phyloP scores from a whole-genome alignment of 768 basidiomycete species.

The Calocybe indica region DNA sequence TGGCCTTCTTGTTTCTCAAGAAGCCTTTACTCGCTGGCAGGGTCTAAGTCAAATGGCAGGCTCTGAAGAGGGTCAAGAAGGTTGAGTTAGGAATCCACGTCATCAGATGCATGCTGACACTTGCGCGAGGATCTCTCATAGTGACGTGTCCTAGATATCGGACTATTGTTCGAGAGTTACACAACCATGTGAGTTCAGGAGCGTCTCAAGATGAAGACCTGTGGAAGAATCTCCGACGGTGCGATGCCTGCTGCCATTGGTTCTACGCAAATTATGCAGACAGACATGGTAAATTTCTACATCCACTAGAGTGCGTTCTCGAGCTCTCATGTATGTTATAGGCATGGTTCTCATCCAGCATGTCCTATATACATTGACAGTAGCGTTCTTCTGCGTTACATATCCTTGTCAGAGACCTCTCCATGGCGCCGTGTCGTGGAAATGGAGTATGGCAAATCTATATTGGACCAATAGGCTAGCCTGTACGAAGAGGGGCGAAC shows the following conservation, averaged over 20 bases:
- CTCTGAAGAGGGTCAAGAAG: conserved; percentile 56
- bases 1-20: conserved; percentile 58
- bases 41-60: conserved; percentile 70
- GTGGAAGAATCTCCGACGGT: conserved; percentile 71
- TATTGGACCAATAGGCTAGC: no score
- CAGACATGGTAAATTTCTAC: conserved; percentile 63
- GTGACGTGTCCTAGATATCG: conserved; percentile 66
- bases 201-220: conserved; percentile 46
- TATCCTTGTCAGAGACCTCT: conserved; percentile 49
- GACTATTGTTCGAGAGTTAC: conserved; percentile 73
- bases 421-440: conserved; percentile 48
- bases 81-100: conserved; percentile 4
- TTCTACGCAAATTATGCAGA: conserved; percentile 82
- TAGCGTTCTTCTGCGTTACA: conserved; percentile 60
- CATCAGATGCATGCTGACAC: not conserved
- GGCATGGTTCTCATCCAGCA: conserved; percentile 76
- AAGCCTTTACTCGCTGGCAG: conserved; percentile 65
- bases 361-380: conserved; percentile 70
- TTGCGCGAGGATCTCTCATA: conserved; percentile 62
- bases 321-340: conserved; percentile 16
- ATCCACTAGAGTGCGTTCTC: not conserved
- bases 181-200: conserved; percentile 32
- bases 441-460: conserved; percentile 49
- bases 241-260: conserved; percentile 63
- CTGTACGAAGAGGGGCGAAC: no score